Conservation (phyloP, 345 rosid genomes). For the Hirschfeldia incana region DNA sequence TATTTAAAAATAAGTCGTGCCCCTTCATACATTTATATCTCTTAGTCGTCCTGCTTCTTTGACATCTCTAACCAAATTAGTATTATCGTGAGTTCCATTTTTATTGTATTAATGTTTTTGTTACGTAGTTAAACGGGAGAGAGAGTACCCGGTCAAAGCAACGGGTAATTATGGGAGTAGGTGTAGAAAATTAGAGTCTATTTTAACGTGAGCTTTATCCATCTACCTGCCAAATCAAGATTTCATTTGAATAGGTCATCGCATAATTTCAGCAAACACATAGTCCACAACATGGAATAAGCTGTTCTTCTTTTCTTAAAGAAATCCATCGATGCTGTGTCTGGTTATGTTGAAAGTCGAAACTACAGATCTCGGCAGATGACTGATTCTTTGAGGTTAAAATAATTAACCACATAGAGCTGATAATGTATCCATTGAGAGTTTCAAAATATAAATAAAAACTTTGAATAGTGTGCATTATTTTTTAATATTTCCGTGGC, state of each 20-base stretch:
- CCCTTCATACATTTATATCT: slow-evolving; percentile 13
- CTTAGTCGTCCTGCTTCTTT: not conserved
- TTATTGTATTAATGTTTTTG: not conserved
- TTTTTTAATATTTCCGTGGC: not conserved
- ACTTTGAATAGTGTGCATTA: slow-evolving; percentile 6
- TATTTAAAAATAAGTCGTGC: not conserved
- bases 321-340: slow-evolving; percentile 17
- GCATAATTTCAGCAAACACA: not conserved
- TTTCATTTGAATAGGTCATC: not conserved
- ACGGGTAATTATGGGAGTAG: slow-evolving; percentile 8
- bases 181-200: not conserved
- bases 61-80: not conserved
- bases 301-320: not conserved
- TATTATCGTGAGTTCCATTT: no score
- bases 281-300: not conserved
- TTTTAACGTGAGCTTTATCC: not conserved
- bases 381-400: not conserved
- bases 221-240: not conserved
- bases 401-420: not conserved
- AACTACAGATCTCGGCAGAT: not conserved
- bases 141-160: slow-evolving; percentile 28
- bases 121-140: slow-evolving; percentile 15
- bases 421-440: not conserved
- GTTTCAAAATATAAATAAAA: not conserved
- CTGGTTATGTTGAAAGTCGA: not conserved